Percentiles rank a stretch among this genome's conserved stretches.
phyloP scores from a whole-genome alignment of 2,329 filamentous ascomycete genomes.

The Trichocomaceae sp. region DNA sequence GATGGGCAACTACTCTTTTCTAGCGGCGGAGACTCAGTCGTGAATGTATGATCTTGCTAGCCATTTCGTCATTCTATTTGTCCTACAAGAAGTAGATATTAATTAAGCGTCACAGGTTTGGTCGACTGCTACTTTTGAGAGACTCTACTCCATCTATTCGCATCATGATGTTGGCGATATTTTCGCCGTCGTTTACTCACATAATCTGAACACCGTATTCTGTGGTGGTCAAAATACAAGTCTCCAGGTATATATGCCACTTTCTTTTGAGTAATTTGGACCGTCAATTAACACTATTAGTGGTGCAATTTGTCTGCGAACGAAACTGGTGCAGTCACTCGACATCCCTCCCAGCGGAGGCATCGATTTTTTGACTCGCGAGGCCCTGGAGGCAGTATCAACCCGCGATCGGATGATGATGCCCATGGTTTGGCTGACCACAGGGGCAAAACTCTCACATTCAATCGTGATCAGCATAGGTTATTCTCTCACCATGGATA shows the following conservation, averaged over 20 bases:
- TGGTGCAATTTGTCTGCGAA: conserved; percentile 70
- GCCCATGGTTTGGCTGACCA: conserved; percentile 42
- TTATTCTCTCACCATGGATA: conserved; percentile 95
- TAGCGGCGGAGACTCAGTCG: conserved; percentile 83
- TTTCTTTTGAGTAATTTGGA: background rate
- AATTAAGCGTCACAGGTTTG: conserved; percentile 54
- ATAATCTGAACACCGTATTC: conserved; percentile 72
- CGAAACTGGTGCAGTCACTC: conserved; percentile 56
- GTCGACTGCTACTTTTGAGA: conserved; percentile 68
- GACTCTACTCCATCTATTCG: conserved; percentile 84
- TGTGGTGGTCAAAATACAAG: conserved; percentile 90
- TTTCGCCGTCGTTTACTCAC: conserved; percentile 87
- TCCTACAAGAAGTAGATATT: background rate
- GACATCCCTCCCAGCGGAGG: conserved; percentile 68
- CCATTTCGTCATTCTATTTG: background rate
- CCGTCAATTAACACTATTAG: conserved; percentile 29
- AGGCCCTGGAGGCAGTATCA: conserved; percentile 73
- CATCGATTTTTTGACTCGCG: conserved; percentile 91
- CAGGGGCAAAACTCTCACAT: conserved; percentile 66
- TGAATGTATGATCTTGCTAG: conserved; percentile 57
- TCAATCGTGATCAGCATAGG: conserved; percentile 69
- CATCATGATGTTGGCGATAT: conserved; percentile 92
- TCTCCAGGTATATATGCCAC: conserved; percentile 56
- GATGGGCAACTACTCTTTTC: conserved; percentile 77
- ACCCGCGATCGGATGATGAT: conserved; percentile 59